These are phyloP conservation scores for Davidsoniella virescens DNA, from an alignment of 2,329 filamentous ascomycete species.

Conservation along the genomic window DNA sequence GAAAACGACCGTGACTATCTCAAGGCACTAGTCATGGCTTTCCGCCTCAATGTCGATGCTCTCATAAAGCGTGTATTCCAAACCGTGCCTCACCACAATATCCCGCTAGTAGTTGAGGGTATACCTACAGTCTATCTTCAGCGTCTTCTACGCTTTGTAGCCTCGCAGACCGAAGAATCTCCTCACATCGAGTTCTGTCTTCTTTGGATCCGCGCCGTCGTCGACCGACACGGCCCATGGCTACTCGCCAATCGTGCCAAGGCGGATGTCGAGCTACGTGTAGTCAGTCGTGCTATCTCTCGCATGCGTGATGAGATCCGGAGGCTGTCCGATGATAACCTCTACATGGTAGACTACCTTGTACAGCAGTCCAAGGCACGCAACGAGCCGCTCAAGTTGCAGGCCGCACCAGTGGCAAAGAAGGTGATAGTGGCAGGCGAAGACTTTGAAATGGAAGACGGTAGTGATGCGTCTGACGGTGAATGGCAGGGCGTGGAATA, in stretches of 20 bases:
- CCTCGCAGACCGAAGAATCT: conserved; percentile 71
- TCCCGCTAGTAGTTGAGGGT: conserved; percentile 60
- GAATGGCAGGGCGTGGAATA: conserved; percentile 14
- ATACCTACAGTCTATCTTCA: conserved; percentile 77
- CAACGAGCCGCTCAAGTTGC: conserved; percentile 17
- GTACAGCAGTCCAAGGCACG: conserved; percentile 29
- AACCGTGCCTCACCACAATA: conserved; percentile 57
- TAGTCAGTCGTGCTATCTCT: conserved; percentile 64
- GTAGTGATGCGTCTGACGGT: conserved; percentile 22
- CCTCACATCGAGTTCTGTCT: conserved; percentile 92
- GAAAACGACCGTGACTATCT: conserved; percentile 62
- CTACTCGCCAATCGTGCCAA: conserved; percentile 66
- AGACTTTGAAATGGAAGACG: conserved; percentile 20
- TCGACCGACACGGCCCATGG: conserved; percentile 72
- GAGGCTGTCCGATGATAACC: conserved; percentile 70
- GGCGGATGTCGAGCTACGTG: conserved; percentile 69
- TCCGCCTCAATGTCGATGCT: conserved; percentile 75
- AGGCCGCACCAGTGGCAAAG: conserved; percentile 11
- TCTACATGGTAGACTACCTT: conserved; percentile 78
- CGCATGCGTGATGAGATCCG: conserved; percentile 72
- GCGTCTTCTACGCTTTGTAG: conserved; percentile 72
- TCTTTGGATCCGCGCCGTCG: conserved; percentile 70
- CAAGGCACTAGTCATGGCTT: conserved; percentile 90
- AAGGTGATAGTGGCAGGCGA: conserved; percentile 18
- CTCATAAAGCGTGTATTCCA: conserved; percentile 79